These are phyloP conservation scores for Nemania bipapillata DNA, from an alignment of 2,329 filamentous ascomycete species.

Conservation along the genomic window DNA sequence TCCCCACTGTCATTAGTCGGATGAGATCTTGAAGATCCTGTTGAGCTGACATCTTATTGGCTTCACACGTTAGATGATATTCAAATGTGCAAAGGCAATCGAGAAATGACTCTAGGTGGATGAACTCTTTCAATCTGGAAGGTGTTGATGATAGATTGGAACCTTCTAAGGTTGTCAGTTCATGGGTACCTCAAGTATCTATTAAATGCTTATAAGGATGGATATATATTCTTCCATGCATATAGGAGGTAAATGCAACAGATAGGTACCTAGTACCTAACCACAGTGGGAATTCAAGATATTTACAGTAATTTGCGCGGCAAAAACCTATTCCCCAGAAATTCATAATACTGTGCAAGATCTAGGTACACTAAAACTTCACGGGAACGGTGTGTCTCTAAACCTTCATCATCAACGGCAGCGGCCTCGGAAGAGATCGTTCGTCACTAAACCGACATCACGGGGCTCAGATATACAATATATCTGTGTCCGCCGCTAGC, in stretches of 20 bases:
- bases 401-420: slow-evolving; percentile 11
- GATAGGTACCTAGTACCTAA: too few relatives aligned
- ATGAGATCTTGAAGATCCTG: slow-evolving; percentile 71
- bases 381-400: neutral
- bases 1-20: slow-evolving; percentile 68
- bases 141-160: neutral
- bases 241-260: slow-evolving; percentile 1
- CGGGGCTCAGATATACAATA: slow-evolving; percentile 7
- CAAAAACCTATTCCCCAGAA: neutral
- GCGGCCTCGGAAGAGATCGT: slow-evolving; percentile 8
- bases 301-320: neutral
- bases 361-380: slow-evolving; percentile 14
- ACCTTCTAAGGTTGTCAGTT: too few relatives aligned
- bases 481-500: slow-evolving; percentile 4
- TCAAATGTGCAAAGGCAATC: neutral
- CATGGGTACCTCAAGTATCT: neutral
- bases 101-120: slow-evolving; percentile 15
- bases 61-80: neutral
- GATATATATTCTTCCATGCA: slow-evolving; percentile 3
- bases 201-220: neutral
- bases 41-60: slow-evolving; percentile 62
- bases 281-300: neutral
- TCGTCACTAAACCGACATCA: slow-evolving; percentile 21
- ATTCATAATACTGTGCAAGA: slow-evolving; percentile 7
- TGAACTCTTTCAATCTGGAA: neutral